phyloP scores from a whole-genome alignment of 345 rosid species.

The Passiflora organensis region DNA sequence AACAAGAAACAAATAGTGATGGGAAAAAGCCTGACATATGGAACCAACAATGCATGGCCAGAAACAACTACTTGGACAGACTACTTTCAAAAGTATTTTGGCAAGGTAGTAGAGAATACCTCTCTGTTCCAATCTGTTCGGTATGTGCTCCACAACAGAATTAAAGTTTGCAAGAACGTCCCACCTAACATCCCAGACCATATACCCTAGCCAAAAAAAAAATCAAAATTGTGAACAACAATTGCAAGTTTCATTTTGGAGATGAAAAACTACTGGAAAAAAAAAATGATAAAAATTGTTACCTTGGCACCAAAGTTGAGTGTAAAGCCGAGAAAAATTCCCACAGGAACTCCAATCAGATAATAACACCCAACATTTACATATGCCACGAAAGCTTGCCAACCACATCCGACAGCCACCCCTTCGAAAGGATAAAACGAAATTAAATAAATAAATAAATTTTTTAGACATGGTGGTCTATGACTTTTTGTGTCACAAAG shows the following conservation, averaged over 20 bases:
- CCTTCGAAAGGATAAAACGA: slow-evolving; percentile 25
- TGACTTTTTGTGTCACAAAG: too few relatives aligned
- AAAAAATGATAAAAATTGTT: neutral
- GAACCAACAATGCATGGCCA: too few relatives aligned
- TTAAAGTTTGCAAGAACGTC: slow-evolving; percentile 48
- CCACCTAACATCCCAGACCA: slow-evolving; percentile 73
- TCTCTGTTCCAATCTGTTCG: slow-evolving; percentile 62
- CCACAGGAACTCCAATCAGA: slow-evolving; percentile 43
- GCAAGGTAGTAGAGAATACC: slow-evolving; percentile 21
- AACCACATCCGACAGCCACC: slow-evolving; percentile 77
- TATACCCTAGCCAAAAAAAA: neutral
- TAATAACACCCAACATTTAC: slow-evolving; percentile 64
- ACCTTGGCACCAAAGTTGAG: slow-evolving; percentile 51
- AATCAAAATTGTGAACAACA: neutral
- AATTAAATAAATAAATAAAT: neutral
- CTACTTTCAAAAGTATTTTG: neutral
- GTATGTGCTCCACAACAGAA: slow-evolving; percentile 40
- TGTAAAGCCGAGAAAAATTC: slow-evolving; percentile 59
- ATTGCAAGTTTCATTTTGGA: too few relatives aligned
- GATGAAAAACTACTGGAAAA: neutral
- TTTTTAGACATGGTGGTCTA: too few relatives aligned
- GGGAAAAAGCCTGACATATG: too few relatives aligned
- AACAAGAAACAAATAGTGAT: too few relatives aligned
- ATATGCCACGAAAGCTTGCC: slow-evolving; percentile 65
- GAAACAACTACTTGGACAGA: too few relatives aligned